These are phyloP conservation scores for Alternaria novae-zelandiae DNA, from an alignment of 2,329 filamentous ascomycete genomes.

Conservation along the genomic window DNA sequence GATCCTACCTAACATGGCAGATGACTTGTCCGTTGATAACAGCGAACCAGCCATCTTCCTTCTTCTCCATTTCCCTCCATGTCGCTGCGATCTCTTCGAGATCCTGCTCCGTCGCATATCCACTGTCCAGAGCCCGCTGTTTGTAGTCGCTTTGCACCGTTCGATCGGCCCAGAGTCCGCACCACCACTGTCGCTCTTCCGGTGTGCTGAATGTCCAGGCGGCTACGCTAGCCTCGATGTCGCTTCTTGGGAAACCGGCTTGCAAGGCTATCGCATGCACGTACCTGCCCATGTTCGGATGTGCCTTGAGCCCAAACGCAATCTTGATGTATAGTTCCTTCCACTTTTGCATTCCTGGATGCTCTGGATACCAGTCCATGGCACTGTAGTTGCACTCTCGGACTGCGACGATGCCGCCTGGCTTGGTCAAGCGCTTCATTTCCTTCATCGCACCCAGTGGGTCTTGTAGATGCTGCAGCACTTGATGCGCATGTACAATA, in stretches of 20 bases:
- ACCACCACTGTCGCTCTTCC: slow-evolving; percentile 50
- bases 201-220: slow-evolving; percentile 52
- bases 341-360: slow-evolving; percentile 43
- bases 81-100: slow-evolving; percentile 49
- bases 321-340: slow-evolving; percentile 43
- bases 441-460: slow-evolving; percentile 59
- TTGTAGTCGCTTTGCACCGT: slow-evolving; percentile 45
- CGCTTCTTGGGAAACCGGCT: slow-evolving; percentile 47
- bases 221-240: slow-evolving; percentile 50
- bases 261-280: slow-evolving; percentile 48
- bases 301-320: slow-evolving; percentile 38
- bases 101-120: slow-evolving; percentile 47
- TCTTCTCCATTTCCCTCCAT: slow-evolving; percentile 50
- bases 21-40: slow-evolving; percentile 53
- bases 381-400: slow-evolving; percentile 46
- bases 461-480: slow-evolving; percentile 62
- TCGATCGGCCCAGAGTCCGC: slow-evolving; percentile 49
- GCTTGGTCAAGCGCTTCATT: slow-evolving; percentile 62
- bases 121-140: slow-evolving; percentile 46
- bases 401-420: slow-evolving; percentile 60
- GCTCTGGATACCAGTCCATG: slow-evolving; percentile 50
- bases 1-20: slow-evolving; percentile 32
- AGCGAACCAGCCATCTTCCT: slow-evolving; percentile 52
- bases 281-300: slow-evolving; percentile 45
- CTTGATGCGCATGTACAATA: slow-evolving; percentile 65